These are phyloP conservation scores for Zygnema cylindricum DNA, from an alignment of 139 green algal genomes.

Conservation along the genomic window DNA sequence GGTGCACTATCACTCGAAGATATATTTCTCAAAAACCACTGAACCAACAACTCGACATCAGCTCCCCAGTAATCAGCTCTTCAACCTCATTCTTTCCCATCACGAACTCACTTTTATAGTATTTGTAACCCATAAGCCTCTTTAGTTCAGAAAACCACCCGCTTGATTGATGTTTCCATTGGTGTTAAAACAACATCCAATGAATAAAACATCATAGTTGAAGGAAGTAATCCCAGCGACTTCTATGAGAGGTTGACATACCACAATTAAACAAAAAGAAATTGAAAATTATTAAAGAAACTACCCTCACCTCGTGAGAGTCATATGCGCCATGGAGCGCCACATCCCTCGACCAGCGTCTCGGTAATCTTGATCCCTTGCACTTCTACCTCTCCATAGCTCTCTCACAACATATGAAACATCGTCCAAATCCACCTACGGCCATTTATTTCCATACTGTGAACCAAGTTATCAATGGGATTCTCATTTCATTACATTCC, in stretches of 20 bases:
- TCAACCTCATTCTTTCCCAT: too few relatives aligned
- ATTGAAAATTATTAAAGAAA: neutral
- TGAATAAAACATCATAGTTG: neutral
- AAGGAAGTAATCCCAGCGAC: neutral
- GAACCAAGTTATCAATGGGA: too few relatives aligned
- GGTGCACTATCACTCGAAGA: too few relatives aligned
- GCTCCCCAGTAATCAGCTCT: too few relatives aligned
- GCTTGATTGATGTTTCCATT: neutral
- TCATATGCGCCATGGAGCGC: constrained; percentile 46
- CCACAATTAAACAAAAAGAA: neutral
- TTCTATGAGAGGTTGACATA: too few relatives aligned
- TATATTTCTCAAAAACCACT: too few relatives aligned
- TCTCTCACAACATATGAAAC: constrained; percentile 64
- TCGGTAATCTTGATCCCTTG: constrained; percentile 33
- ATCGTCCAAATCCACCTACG: constrained; percentile 63
- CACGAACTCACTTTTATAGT: too few relatives aligned
- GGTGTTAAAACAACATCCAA: neutral
- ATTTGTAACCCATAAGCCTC: too few relatives aligned
- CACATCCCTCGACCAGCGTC: constrained; percentile 51
- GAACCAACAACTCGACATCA: too few relatives aligned
- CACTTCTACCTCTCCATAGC: constrained; percentile 64
- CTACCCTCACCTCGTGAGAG: constrained; percentile 27
- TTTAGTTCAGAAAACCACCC: too few relatives aligned
- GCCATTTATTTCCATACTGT: too few relatives aligned
- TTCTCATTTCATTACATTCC: too few relatives aligned